These are phyloP conservation scores for Trypanosomatidae sp. DNA, from an alignment of 208 protist species.

Conservation along the genomic window DNA sequence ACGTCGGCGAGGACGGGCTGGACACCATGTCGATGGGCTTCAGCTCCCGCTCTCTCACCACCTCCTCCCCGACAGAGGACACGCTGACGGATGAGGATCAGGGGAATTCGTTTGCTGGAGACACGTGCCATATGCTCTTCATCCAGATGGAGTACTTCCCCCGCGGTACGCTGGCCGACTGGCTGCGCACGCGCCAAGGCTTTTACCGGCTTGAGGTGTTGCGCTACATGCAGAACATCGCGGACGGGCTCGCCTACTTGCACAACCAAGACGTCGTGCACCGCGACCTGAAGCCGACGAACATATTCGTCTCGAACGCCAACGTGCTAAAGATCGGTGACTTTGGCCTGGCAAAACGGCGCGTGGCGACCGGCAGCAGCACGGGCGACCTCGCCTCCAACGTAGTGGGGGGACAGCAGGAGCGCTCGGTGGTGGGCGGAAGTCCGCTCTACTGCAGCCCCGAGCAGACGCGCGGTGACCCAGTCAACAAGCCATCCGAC, in stretches of 20 bases:
- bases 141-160: constrained; percentile 90
- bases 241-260: constrained; percentile 65
- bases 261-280: constrained; percentile 78
- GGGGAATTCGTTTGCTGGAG: constrained; percentile 5
- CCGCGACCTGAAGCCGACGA: constrained; percentile 84
- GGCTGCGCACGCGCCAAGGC: constrained; percentile 41
- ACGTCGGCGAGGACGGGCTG: constrained; percentile 40
- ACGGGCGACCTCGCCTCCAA: constrained; percentile 29
- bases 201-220: constrained; percentile 66
- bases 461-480: constrained; percentile 62
- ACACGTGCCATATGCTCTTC: constrained; percentile 69
- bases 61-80: constrained; percentile 11
- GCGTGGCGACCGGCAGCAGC: constrained; percentile 4
- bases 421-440: constrained; percentile 48
- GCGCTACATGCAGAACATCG: constrained; percentile 65
- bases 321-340: constrained; percentile 82
- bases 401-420: constrained; percentile 32
- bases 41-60: constrained; percentile 10
- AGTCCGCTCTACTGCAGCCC: constrained; percentile 84
- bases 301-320: constrained; percentile 73
- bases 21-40: constrained; percentile 37
- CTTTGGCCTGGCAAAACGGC: constrained; percentile 79
- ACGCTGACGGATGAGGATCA: background rate
- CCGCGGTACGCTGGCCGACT: constrained; percentile 68
- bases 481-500: constrained; percentile 55